Percentiles rank a stretch among this genome's conserved stretches.
Evolutionary conservation across 208 protist species (phyloP).

Genomic region (Leishmania gerbilli): DNA sequence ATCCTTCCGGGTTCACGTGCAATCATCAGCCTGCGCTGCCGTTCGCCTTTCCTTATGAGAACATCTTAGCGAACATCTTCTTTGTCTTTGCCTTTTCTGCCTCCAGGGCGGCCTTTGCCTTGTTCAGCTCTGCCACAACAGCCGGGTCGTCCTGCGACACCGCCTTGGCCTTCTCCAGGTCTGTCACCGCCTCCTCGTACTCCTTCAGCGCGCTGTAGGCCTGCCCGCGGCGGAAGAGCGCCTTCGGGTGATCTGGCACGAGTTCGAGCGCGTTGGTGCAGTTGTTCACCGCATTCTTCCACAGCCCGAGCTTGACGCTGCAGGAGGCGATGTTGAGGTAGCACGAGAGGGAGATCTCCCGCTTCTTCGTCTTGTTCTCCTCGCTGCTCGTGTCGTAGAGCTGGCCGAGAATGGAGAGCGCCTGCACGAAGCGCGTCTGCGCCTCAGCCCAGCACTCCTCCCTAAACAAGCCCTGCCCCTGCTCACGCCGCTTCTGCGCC

Average conservation of each 20-base stretch:
- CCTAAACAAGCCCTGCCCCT: slow-evolving; percentile 73
- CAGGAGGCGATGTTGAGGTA: slow-evolving; percentile 84
- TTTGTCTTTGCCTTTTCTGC: slow-evolving; percentile 55
- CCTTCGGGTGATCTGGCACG: slow-evolving; percentile 56
- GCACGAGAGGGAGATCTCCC: slow-evolving; percentile 71
- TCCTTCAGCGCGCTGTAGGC: slow-evolving; percentile 53
- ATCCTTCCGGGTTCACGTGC: not conserved
- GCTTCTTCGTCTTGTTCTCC: slow-evolving; percentile 52
- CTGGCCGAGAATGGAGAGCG: slow-evolving; percentile 59
- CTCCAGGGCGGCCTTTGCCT: slow-evolving; percentile 34
- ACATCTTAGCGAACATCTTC: slow-evolving; percentile 80
- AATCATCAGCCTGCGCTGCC: not conserved
- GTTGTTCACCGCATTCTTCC: slow-evolving; percentile 72
- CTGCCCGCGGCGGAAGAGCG: slow-evolving; percentile 72
- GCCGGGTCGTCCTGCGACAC: slow-evolving; percentile 46
- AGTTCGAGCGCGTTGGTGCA: slow-evolving; percentile 61
- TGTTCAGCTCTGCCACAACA: slow-evolving; percentile 49
- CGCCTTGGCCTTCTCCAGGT: slow-evolving; percentile 49
- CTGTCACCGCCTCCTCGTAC: slow-evolving; percentile 47
- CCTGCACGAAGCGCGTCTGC: slow-evolving; percentile 76
- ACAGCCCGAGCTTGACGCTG: slow-evolving; percentile 66
- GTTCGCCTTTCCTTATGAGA: slow-evolving; percentile 20
- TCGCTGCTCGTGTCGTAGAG: slow-evolving; percentile 66
- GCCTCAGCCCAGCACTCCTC: slow-evolving; percentile 71
- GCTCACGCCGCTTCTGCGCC: slow-evolving; percentile 70